A percentile compares a stretch with the other conserved stretches of the same genome.
These are phyloP conservation scores for Gentiana dahurica DNA, from an alignment of 257 asterid genomes.

Conservation along the genomic window DNA sequence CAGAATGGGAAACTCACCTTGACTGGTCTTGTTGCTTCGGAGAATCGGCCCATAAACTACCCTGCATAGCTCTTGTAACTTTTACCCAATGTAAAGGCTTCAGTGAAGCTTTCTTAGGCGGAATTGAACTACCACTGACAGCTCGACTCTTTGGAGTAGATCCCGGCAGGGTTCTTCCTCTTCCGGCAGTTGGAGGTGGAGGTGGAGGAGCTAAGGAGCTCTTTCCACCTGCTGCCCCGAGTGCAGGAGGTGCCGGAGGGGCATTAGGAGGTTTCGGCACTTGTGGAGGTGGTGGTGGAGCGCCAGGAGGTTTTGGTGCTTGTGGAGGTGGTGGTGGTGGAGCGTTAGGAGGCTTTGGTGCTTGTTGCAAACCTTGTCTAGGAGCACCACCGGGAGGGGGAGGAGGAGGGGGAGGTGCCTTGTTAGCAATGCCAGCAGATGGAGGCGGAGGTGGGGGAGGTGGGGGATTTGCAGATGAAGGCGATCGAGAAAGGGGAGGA, in stretches of 20 bases:
- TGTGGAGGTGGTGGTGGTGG: constrained; percentile 24
- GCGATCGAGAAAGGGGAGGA: constrained; percentile 10
- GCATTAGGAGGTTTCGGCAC: constrained; percentile 44
- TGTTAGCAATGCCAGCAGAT: constrained; percentile 14
- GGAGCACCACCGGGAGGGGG: constrained; percentile 19
- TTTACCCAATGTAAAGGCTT: constrained; percentile 98
- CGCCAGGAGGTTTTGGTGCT: constrained; percentile 33
- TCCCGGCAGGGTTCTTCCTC: constrained; percentile 35
- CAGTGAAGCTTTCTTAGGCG: constrained; percentile 72
- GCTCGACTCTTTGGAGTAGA: constrained; percentile 49
- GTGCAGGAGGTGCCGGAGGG: constrained; percentile 53
- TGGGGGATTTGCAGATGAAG: constrained; percentile 16
- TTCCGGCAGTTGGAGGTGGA: constrained; percentile 57
- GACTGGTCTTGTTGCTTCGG: constrained; percentile 66
- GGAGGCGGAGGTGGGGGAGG: constrained; percentile 36
- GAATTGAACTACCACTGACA: constrained; percentile 53
- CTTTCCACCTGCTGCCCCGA: constrained; percentile 26
- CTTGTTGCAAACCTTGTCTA: constrained; percentile 13
- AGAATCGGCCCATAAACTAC: constrained; percentile 97
- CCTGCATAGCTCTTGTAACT: constrained; percentile 94
- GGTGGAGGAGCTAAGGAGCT: constrained; percentile 31
- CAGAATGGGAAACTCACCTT: constrained; percentile 37
- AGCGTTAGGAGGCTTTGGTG: constrained; percentile 31
- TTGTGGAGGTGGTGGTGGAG: constrained; percentile 37
- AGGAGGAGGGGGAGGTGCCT: constrained; percentile 2